Evolutionary conservation across 2,329 filamentous ascomycete species (phyloP).

Genomic region (Pseudocercospora fijiensis): DNA sequence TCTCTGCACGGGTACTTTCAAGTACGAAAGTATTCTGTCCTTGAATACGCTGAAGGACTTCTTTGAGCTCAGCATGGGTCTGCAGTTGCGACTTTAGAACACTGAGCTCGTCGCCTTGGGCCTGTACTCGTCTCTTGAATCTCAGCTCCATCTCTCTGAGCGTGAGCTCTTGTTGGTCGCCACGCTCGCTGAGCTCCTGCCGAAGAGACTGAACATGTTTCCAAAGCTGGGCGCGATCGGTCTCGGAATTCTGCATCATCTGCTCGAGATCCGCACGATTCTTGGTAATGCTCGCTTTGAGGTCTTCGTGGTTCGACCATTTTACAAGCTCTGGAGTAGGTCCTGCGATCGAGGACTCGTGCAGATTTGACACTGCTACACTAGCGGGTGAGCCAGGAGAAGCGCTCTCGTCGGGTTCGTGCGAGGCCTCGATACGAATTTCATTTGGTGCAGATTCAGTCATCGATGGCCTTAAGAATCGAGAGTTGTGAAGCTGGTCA

Average conservation of each 20-base stretch:
- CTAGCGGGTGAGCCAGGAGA: background rate
- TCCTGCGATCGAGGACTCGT: background rate
- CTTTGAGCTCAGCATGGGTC: background rate
- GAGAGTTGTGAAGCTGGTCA: background rate
- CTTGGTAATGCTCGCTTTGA: background rate
- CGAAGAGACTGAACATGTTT: background rate
- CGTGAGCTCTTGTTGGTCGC: background rate
- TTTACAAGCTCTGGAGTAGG: background rate
- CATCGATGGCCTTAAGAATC: background rate
- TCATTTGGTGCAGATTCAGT: background rate
- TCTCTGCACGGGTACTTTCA: background rate
- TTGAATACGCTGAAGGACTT: background rate
- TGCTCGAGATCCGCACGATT: too few species aligned
- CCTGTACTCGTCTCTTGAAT: background rate
- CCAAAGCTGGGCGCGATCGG: background rate
- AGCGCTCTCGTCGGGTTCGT: background rate
- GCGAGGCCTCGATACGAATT: background rate
- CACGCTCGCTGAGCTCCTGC: background rate
- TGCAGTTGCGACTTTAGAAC: background rate
- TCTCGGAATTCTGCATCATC: background rate
- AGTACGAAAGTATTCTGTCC: background rate
- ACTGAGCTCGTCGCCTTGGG: background rate
- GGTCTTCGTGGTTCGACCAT: background rate
- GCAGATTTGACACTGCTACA: background rate
- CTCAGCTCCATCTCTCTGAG: background rate